Evolutionary conservation across 805 yeast species (phyloP), one percentile per base, ranked within the genome.

Genomic region (Candida silvatica): DNA sequence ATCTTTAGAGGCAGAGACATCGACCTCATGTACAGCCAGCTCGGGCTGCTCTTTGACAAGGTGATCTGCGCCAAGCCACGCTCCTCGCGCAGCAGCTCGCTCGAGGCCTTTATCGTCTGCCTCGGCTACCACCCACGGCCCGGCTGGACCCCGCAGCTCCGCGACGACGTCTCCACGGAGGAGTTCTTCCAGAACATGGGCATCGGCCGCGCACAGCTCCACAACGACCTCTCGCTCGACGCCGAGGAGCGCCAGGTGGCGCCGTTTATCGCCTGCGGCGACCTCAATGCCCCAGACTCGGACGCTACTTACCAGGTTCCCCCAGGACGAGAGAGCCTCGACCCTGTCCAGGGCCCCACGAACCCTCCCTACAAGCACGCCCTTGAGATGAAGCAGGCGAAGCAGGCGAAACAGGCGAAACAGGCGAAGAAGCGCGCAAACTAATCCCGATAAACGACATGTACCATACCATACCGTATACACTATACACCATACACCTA

Each of bases 281-380:
- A 87, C 49, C 66, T 92, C 38, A 68, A 77, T 29, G 82, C 82
- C 46, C 82, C 80, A 35, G 98, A 92, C 56, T 84, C 96, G 0
- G 98, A 92, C 59, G 98, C 98, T 1, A 90, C 97, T 0, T 92
- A 92, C 53, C 60, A 75, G 5, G 58, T 78, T 26, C 28, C n/a
- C 19, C 56, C 54, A 15, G 56, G 60, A 5, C 45, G 52, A 20
- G 45, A 58, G 12, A 78, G 86, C 39, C 60, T 92, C 40, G 94
- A 86, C 45, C 98, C 98, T 0, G 94, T 92, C 8, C 97, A 92
- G 51, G 67, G 77, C 56, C 98, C 98, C 6, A 88, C 96, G 1
- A 92, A 95, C 22, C 98, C 98, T 2, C 97, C 98, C 1, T 92
- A 92, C 59, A 90, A 90, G 60, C 74, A 75, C 38, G 98, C 97